Conservation (phyloP, 805 yeast genomes). For the Candida tallmaniae region DNA sequence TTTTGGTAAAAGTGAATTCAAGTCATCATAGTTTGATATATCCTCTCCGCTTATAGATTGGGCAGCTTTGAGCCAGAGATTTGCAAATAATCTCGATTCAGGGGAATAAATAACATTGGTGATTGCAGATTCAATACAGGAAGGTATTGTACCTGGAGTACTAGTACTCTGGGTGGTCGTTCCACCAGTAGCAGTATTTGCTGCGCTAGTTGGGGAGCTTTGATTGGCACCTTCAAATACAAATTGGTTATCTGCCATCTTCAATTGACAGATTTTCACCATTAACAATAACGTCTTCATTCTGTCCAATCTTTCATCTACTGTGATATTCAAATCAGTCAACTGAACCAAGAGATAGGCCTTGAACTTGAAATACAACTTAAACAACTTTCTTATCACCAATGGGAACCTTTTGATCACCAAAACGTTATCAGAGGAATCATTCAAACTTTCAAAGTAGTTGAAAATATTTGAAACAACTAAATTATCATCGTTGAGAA, state of each 20-base stretch:
- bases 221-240: constrained; percentile 31
- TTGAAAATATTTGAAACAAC: constrained; percentile 63
- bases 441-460: constrained; percentile 62
- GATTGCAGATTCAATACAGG: constrained; percentile 79
- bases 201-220: no score
- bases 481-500: constrained; percentile 50
- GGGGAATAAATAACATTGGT: constrained; percentile 73
- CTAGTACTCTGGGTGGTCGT: no score
- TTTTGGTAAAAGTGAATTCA: constrained; percentile 28
- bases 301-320: constrained; percentile 56
- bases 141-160: constrained; percentile 60
- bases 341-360: constrained; percentile 61
- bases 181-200: no score
- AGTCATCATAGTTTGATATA: constrained; percentile 19
- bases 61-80: constrained; percentile 65
- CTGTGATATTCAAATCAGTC: constrained; percentile 53
- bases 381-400: constrained; percentile 60
- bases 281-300: constrained; percentile 67
- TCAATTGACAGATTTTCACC: constrained; percentile 58
- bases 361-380: constrained; percentile 63
- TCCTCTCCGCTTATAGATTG: constrained; percentile 15
- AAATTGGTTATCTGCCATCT: constrained; percentile 53
- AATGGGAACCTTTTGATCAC: constrained; percentile 54
- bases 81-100: constrained; percentile 65
- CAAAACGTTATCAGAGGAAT: constrained; percentile 36